phyloP scores from a whole-genome alignment of 495 filamentous ascomycete genomes.

The Aspergillus indologenus region DNA sequence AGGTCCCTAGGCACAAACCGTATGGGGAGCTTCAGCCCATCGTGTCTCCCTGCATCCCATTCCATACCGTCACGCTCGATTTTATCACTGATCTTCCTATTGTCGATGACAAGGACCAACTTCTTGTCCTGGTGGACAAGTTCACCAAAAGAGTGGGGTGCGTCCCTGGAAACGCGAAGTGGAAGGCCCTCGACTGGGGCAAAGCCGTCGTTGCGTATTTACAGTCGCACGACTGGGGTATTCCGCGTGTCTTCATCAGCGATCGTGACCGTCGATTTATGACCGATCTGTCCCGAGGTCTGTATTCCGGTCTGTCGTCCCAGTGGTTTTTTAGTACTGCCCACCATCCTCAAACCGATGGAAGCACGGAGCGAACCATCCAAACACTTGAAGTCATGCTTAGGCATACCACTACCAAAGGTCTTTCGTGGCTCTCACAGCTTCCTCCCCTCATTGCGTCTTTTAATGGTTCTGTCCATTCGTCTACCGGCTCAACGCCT shows the following conservation, averaged over 20 bases:
- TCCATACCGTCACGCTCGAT: background rate
- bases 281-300: background rate
- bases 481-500: background rate
- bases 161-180: background rate
- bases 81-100: background rate
- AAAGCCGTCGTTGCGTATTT: background rate
- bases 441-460: background rate
- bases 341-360: slow-evolving; percentile 21
- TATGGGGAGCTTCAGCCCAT: background rate
- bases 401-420: background rate
- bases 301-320: background rate
- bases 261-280: background rate
- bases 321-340: slow-evolving; percentile 2
- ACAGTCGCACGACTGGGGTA: background rate
- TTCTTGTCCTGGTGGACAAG: slow-evolving; percentile 3
- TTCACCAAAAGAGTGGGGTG: background rate
- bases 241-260: background rate
- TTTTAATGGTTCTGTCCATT: background rate
- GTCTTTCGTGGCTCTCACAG: background rate
- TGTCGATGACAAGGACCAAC: background rate
- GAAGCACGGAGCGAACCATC: slow-evolving; percentile 17
- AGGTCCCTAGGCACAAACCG: background rate
- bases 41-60: background rate
- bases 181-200: background rate
- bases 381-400: slow-evolving; percentile 18